Evolutionary conservation across 2,329 filamentous ascomycete species (phyloP), one percentile per base, ranked within the genome.

Genomic region (Colletotrichum caudatum): DNA sequence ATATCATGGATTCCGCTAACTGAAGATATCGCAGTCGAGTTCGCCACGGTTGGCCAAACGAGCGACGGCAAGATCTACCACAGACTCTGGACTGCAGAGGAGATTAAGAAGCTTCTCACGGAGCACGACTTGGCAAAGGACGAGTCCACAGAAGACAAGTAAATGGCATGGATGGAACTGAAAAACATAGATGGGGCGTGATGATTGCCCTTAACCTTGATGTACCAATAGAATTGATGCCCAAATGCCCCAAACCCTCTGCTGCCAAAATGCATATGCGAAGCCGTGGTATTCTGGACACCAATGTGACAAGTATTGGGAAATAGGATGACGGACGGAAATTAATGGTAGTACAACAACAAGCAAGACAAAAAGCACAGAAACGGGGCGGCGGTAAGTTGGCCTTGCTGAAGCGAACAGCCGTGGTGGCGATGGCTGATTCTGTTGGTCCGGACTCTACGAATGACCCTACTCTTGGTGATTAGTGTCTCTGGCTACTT

Each of bases 61-160:
- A 92, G 94, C 83, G 91, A 95, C 76, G 96, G 96, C 78, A 96
- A 95, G 86, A 95, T 99, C 83, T 99, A 98, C 86, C 96, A 99
- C 84, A 93, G 97, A 81, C 88, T 99, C 74, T 99, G 96, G 96
- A 93, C 91, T 78, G 95, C 95, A 56, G 95, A 99, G 76, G 96
- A 98, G 87, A 99, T 99, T 78, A 95, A 94, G 80, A 91, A 92
- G 62, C 86, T 99, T 82, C 86, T 99, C 78, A 97, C 95, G 88
- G 94, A 98, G 87, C 95, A 99, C 78, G 95, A 95, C 77, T 84
- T 99, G 81, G 95, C 94, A 73, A 98, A 97, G 88, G 89, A 91
- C 75, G 93, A 95, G 80, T 90, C 90, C 74, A 82, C 89, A 18
- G 91, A 94, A 79, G 91, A 91, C 75, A 89, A 89, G 80, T 90